These are phyloP conservation scores for Ceratocystis huliohia DNA, from an alignment of 2,329 filamentous ascomycete genomes.

Conservation along the genomic window DNA sequence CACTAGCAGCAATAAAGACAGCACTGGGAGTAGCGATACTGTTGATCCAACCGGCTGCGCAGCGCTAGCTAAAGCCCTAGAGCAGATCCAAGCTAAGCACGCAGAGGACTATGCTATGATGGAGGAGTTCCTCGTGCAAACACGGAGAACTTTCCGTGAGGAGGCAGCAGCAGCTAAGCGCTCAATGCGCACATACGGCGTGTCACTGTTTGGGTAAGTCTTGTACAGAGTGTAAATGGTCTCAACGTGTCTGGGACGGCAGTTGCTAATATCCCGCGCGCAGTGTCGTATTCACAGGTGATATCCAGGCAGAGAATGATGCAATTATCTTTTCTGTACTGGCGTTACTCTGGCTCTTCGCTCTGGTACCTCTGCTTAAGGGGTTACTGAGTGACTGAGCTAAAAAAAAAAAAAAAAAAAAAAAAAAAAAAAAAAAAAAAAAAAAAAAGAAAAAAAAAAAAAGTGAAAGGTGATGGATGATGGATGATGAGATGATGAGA, in stretches of 20 bases:
- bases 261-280: background rate
- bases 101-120: conserved; percentile 3
- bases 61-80: background rate
- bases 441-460: background rate
- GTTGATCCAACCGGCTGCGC: background rate
- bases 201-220: conserved; percentile 5
- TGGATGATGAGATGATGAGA: too few relatives aligned
- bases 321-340: background rate
- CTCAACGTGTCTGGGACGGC: background rate
- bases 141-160: background rate
- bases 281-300: background rate
- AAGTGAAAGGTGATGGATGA: background rate
- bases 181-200: conserved; percentile 3
- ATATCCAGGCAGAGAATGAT: background rate
- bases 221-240: background rate
- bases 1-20: background rate
- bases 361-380: background rate
- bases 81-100: background rate
- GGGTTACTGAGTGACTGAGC: background rate
- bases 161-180: background rate
- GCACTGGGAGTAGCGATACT: background rate
- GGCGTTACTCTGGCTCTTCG: background rate
- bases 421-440: background rate
- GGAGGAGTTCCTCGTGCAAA: conserved; percentile 1
- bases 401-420: background rate